These are phyloP conservation scores for Naganishia antarctica DNA, from an alignment of 768 basidiomycete genomes.

Conservation along the genomic window DNA sequence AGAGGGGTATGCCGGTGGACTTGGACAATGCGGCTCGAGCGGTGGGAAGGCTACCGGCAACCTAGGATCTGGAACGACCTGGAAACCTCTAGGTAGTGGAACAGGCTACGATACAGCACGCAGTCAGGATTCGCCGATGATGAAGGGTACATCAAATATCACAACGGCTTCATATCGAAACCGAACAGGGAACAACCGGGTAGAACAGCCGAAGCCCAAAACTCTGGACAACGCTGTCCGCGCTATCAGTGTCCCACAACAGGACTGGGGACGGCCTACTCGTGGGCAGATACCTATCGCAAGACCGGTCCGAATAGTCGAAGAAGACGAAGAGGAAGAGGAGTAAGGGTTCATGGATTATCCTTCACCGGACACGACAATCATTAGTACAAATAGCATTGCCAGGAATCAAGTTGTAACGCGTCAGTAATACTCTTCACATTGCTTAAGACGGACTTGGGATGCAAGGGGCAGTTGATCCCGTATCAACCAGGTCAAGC, in stretches of 20 bases:
- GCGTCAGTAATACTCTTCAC: too few relatives aligned
- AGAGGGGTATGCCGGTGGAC: slow-evolving; percentile 45
- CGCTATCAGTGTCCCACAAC: background rate
- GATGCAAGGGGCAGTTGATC: too few relatives aligned
- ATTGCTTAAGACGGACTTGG: too few relatives aligned
- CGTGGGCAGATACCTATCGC: slow-evolving; percentile 7
- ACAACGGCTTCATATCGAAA: background rate
- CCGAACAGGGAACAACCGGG: background rate
- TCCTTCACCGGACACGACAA: too few relatives aligned
- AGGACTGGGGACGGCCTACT: slow-evolving; percentile 1
- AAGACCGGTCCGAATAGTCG: slow-evolving; percentile 27
- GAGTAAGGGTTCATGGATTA: too few relatives aligned
- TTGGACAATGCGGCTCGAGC: slow-evolving; percentile 40
- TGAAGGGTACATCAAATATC: background rate
- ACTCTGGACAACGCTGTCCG: background rate
- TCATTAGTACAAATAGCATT: too few relatives aligned
- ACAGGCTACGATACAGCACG: slow-evolving; percentile 1
- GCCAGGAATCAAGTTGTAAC: too few relatives aligned
- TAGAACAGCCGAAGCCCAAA: background rate
- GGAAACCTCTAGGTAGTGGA: background rate
- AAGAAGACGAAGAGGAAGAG: slow-evolving; percentile 34
- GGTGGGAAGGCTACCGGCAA: background rate
- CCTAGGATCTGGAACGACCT: background rate
- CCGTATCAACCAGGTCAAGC: too few relatives aligned
- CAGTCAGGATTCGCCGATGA: slow-evolving; percentile 20